phyloP scores from a whole-genome alignment of 768 basidiomycete species.

The Basidioascus undulatus region DNA sequence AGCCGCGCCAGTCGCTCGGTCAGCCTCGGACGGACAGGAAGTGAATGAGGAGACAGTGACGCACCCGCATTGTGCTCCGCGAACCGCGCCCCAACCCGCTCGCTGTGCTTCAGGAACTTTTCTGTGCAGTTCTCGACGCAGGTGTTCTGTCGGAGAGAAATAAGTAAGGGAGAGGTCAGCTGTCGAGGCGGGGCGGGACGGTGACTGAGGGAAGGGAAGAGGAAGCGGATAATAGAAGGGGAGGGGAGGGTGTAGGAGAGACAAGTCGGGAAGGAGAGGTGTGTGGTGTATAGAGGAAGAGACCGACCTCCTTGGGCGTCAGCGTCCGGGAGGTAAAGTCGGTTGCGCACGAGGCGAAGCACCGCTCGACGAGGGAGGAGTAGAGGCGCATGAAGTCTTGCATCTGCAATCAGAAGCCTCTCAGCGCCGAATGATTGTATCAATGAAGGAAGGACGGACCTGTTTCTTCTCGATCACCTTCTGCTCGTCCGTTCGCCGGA shows the following conservation, averaged over 20 bases:
- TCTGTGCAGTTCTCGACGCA: constrained; percentile 87
- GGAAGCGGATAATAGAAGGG: background rate
- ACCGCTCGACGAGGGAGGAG: constrained; percentile 78
- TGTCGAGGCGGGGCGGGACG: background rate
- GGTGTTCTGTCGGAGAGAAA: constrained; percentile 34
- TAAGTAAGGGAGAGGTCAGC: background rate
- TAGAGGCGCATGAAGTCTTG: constrained; percentile 94
- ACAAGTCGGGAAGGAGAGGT: constrained; percentile 2
- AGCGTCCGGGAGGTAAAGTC: constrained; percentile 92
- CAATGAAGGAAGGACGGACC: constrained; percentile 23
- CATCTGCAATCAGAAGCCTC: constrained; percentile 44
- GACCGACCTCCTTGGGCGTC: constrained; percentile 63
- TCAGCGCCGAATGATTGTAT: background rate
- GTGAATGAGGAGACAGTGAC: no score
- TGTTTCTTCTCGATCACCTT: constrained; percentile 91
- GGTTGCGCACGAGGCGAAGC: constrained; percentile 83
- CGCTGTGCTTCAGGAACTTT: constrained; percentile 93
- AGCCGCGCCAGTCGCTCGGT: no score
- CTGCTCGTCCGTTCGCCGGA: no score
- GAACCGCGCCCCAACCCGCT: constrained; percentile 73
- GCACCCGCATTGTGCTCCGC: no score
- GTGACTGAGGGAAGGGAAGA: background rate
- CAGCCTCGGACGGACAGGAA: no score
- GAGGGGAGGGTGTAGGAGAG: background rate
- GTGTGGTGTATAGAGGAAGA: background rate